Evolutionary conservation across 2,329 filamentous ascomycete genomes (phyloP).

Genomic region (Ophiostoma australiae): DNA sequence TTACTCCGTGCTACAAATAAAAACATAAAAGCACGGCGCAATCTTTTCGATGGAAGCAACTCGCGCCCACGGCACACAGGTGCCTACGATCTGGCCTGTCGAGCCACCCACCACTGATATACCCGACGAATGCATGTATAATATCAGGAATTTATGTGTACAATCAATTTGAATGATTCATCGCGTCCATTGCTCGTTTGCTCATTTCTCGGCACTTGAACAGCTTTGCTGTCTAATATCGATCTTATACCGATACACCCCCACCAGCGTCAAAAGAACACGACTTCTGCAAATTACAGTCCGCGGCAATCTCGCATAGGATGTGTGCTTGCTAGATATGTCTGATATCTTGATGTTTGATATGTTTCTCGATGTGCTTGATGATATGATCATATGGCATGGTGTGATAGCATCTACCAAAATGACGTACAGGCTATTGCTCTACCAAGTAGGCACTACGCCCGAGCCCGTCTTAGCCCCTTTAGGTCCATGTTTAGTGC

Average conservation of each 20-base stretch:
- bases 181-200: background rate
- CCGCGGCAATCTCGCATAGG: background rate
- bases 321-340: too few relatives aligned
- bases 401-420: background rate
- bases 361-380: too few relatives aligned
- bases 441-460: background rate
- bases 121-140: slow-evolving; percentile 3
- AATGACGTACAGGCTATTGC: slow-evolving; percentile 10
- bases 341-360: too few relatives aligned
- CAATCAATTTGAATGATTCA: background rate
- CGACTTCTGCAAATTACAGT: too few relatives aligned
- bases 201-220: background rate
- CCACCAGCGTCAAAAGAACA: background rate
- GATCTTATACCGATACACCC: too few relatives aligned
- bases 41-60: background rate
- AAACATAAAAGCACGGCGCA: background rate
- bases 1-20: background rate
- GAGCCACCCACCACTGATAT: background rate
- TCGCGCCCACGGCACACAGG: background rate
- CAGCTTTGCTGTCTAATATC: background rate
- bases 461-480: background rate
- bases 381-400: background rate
- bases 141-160: background rate
- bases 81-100: background rate
- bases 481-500: background rate